phyloP scores from a whole-genome alignment of 805 yeast species.

The Metschnikowia lunata region DNA sequence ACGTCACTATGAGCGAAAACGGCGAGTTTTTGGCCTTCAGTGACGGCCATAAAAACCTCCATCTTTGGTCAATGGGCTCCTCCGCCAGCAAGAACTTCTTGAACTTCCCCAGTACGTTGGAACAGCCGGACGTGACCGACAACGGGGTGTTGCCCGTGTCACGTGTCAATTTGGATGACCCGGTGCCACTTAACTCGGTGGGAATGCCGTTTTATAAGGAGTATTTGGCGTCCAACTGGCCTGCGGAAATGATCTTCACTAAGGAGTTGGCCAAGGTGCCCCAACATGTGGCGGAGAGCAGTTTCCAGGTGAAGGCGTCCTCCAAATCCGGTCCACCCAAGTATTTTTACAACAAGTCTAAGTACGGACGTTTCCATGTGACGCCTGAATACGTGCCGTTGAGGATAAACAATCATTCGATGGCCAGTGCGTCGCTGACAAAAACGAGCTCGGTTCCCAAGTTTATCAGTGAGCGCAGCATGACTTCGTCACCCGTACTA shows the following conservation, averaged over 20 bases:
- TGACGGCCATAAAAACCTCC: constrained; percentile 60
- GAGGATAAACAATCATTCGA: constrained; percentile 13
- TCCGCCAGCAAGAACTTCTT: constrained; percentile 29
- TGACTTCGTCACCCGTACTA: constrained; percentile 14
- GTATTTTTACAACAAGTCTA: constrained; percentile 48
- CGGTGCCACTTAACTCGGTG: constrained; percentile 59
- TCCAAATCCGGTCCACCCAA: constrained; percentile 16
- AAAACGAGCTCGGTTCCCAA: constrained; percentile 35
- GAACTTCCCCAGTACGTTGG: constrained; percentile 40
- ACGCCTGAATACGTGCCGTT: constrained; percentile 40
- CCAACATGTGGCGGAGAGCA: constrained; percentile 42
- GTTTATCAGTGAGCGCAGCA: constrained; percentile 53
- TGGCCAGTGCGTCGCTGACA: constrained; percentile 9
- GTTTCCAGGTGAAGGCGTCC: background rate
- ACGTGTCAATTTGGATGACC: constrained; percentile 31
- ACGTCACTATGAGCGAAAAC: constrained; percentile 54
- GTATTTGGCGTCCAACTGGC: constrained; percentile 76
- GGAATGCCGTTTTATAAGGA: constrained; percentile 88
- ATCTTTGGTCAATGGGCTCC: constrained; percentile 57
- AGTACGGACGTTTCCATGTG: constrained; percentile 54
- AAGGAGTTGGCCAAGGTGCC: constrained; percentile 60
- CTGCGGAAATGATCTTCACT: constrained; percentile 55
- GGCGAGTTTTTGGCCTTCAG: constrained; percentile 76
- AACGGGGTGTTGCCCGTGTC: constrained; percentile 24
- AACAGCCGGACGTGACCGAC: constrained; percentile 47